These are phyloP conservation scores for Nannochloris sp. DNA, from an alignment of 139 green algal genomes.

Conservation along the genomic window DNA sequence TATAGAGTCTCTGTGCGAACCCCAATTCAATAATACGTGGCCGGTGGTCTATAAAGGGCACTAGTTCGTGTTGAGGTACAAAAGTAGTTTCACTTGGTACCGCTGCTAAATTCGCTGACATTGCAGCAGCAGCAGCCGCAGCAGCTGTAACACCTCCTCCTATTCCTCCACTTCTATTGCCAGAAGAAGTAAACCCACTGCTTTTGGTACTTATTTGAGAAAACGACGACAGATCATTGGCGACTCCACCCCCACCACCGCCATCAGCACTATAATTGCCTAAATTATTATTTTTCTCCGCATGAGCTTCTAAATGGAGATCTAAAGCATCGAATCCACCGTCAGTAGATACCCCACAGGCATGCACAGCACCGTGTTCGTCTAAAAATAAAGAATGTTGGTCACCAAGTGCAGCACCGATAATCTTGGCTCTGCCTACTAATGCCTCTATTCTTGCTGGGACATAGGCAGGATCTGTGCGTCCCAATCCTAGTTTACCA, in stretches of 20 bases:
- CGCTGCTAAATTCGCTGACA: background rate
- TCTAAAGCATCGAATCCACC: too few species aligned
- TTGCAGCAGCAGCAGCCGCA: background rate
- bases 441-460: slow-evolving; percentile 46
- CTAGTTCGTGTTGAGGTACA: background rate
- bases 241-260: too few species aligned
- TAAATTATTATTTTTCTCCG: too few species aligned
- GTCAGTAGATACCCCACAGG: background rate
- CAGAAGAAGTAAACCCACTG: too few species aligned
- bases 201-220: too few species aligned
- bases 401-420: slow-evolving; percentile 36
- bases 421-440: slow-evolving; percentile 37
- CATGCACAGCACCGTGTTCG: slow-evolving; percentile 15
- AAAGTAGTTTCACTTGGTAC: background rate
- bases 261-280: too few species aligned
- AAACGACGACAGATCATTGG: too few species aligned
- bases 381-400: slow-evolving; percentile 62
- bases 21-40: slow-evolving; percentile 7
- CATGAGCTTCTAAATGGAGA: too few species aligned
- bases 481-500: slow-evolving; percentile 60
- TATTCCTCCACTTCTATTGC: background rate
- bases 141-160: background rate
- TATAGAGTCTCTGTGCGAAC: background rate
- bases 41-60: slow-evolving; percentile 11
- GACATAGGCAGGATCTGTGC: slow-evolving; percentile 16